These are phyloP conservation scores for Aleurites moluccanus DNA, from an alignment of 441 rosid species.

Conservation along the genomic window DNA sequence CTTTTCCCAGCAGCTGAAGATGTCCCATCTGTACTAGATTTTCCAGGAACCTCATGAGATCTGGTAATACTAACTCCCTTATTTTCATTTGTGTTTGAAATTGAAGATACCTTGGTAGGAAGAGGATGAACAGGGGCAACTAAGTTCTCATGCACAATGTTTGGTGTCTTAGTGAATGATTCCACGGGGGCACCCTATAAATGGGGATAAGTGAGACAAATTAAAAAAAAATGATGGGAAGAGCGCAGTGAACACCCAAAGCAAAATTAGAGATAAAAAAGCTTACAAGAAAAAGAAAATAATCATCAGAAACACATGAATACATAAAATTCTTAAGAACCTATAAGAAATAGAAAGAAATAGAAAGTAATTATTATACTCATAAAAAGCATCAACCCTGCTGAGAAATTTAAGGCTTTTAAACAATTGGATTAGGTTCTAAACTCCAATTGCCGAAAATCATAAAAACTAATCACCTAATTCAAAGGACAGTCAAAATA, in stretches of 20 bases:
- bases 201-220: background rate
- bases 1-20: conserved; percentile 72
- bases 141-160: conserved; percentile 37
- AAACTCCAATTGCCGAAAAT: background rate
- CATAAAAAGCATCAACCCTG: background rate
- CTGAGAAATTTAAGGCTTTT: background rate
- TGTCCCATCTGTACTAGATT: conserved; percentile 99
- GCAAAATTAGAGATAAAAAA: background rate
- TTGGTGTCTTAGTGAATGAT: conserved; percentile 37
- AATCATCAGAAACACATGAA: background rate
- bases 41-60: conserved; percentile 99
- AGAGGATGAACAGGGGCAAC: conserved; percentile 45
- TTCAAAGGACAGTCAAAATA: background rate
- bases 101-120: conserved; percentile 95
- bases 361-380: too few relatives aligned
- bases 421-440: background rate
- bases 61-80: conserved; percentile 98
- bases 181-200: conserved; percentile 32
- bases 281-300: background rate
- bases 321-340: background rate
- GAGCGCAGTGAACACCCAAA: background rate
- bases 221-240: background rate
- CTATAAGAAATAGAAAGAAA: too few relatives aligned
- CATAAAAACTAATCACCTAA: too few relatives aligned
- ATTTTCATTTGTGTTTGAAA: conserved; percentile 96